These are phyloP conservation scores for Bruguiera parviflora DNA, from an alignment of 345 rosid species.

Conservation along the genomic window DNA sequence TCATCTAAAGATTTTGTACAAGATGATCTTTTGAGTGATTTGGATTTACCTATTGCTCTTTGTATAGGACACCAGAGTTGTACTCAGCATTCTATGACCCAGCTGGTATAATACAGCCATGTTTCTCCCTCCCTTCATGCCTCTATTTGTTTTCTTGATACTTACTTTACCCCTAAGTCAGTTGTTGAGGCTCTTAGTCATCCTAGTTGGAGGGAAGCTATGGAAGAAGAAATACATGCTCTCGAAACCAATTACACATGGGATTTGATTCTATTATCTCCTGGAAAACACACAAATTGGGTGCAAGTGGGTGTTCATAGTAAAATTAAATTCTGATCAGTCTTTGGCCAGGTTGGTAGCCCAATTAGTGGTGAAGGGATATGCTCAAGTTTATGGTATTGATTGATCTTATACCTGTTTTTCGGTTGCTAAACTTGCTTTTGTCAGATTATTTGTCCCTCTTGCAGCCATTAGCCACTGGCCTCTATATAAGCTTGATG, in stretches of 20 bases:
- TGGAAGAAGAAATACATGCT: neutral
- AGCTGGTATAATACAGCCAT: too few relatives aligned
- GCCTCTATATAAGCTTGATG: neutral
- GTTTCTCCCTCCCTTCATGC: too few relatives aligned
- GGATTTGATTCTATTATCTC: neutral
- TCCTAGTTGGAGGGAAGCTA: neutral
- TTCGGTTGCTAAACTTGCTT: neutral
- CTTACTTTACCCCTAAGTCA: too few relatives aligned
- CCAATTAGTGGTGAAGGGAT: neutral
- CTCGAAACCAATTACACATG: neutral
- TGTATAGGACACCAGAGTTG: too few relatives aligned
- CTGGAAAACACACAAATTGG: neutral
- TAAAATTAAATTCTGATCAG: neutral
- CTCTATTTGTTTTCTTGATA: too few relatives aligned
- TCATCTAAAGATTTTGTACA: too few relatives aligned
- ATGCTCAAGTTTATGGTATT: neutral
- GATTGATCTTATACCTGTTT: neutral
- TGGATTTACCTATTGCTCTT: too few relatives aligned
- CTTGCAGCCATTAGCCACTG: neutral
- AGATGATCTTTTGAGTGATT: too few relatives aligned
- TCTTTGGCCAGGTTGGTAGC: neutral
- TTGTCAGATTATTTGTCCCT: neutral
- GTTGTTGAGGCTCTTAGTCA: too few relatives aligned
- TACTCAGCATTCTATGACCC: too few relatives aligned
- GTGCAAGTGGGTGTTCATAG: neutral